These are phyloP conservation scores for Wallacemonas sp. DNA, from an alignment of 208 protist species.

Conservation along the genomic window DNA sequence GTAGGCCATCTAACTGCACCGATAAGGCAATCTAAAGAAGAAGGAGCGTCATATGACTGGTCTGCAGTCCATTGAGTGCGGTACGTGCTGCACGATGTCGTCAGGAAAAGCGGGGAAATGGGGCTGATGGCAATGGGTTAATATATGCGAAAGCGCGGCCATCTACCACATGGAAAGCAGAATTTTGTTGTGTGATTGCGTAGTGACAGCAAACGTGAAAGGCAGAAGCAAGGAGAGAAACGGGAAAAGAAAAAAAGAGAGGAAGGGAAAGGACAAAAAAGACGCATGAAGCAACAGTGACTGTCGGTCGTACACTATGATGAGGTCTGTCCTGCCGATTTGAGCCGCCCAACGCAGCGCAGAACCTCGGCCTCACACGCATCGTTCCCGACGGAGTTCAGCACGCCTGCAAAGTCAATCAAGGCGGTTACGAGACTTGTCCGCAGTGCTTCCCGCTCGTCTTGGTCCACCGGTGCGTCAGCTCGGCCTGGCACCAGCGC, in stretches of 20 bases:
- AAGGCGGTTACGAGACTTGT: conserved; percentile 41
- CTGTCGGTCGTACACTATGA: background rate
- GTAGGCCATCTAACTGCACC: no score
- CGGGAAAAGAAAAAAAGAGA: background rate
- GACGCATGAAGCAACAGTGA: background rate
- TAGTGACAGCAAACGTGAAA: background rate
- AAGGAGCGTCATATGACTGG: no score
- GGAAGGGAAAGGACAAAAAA: background rate
- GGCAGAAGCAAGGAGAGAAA: conserved; percentile 1
- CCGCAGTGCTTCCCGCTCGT: conserved; percentile 7
- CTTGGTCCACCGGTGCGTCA: no score
- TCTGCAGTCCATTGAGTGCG: no score
- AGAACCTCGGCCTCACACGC: conserved; percentile 38
- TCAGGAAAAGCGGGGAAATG: no score
- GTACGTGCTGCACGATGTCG: no score
- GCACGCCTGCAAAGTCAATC: conserved; percentile 53
- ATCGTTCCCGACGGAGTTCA: conserved; percentile 61
- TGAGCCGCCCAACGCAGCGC: conserved; percentile 44
- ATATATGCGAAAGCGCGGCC: no score
- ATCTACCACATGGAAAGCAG: conserved; percentile 5
- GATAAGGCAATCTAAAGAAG: no score
- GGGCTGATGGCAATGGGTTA: no score
- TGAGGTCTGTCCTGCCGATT: conserved; percentile 20
- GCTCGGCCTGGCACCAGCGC: background rate
- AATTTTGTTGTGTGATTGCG: background rate